These are phyloP conservation scores for Austroboletus rostrupii DNA, from an alignment of 1,284 basidiomycete species.

Conservation along the genomic window DNA sequence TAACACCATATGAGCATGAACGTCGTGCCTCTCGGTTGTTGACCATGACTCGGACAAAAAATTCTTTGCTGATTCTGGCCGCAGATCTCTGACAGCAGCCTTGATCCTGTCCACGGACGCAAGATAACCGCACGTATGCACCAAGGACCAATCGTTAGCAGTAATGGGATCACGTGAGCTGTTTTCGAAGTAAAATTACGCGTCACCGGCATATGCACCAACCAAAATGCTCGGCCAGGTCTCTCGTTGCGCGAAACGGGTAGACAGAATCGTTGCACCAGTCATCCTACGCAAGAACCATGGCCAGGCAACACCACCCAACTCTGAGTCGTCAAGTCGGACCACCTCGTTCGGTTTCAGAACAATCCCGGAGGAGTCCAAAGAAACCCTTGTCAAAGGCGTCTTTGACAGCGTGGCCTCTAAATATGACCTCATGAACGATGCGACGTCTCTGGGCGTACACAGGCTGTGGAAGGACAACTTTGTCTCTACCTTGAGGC, in stretches of 20 bases:
- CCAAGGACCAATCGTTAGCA: too few species aligned
- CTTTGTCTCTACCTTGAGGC: constrained; percentile 79
- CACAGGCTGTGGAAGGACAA: constrained; percentile 98
- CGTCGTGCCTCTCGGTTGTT: too few species aligned
- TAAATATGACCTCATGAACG: constrained; percentile 98
- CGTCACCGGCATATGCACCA: too few species aligned
- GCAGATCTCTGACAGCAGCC: too few species aligned
- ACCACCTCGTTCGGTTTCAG: constrained; percentile 93
- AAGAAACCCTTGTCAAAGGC: constrained; percentile 76
- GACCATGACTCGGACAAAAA: too few species aligned
- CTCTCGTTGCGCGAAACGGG: constrained; percentile 16
- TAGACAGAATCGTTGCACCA: constrained; percentile 7
- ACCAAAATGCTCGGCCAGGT: constrained; percentile 20
- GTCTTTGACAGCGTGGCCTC: constrained; percentile 97
- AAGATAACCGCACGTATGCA: too few species aligned
- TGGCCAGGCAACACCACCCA: constrained; percentile 8
- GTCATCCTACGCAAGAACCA: constrained; percentile 22
- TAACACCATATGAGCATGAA: too few species aligned
- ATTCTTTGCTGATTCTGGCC: too few species aligned
- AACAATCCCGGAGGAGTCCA: constrained; percentile 76
- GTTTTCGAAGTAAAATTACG: too few species aligned
- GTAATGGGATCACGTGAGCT: constrained; percentile 2
- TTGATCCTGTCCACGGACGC: too few species aligned
- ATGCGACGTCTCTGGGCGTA: constrained; percentile 94
- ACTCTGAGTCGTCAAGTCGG: constrained; percentile 24